A percentile compares a stretch with the other conserved stretches of the same genome.
These are phyloP conservation scores for Cladosporium sp. DNA, from an alignment of 2,329 filamentous ascomycete species.

Conservation along the genomic window DNA sequence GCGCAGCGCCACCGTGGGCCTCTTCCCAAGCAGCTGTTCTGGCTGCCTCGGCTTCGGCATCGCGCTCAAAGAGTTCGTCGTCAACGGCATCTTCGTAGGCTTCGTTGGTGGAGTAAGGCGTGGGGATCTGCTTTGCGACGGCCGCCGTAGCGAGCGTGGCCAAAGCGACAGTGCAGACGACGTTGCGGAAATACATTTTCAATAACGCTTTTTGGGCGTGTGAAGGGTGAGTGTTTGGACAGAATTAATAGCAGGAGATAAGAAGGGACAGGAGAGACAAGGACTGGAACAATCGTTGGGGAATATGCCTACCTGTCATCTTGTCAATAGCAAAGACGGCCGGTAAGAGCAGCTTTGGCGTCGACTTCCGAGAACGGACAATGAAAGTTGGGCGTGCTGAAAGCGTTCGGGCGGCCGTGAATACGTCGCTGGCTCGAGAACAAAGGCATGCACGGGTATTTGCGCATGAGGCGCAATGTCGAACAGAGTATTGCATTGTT, in stretches of 20 bases:
- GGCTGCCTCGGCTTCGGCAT: conserved; percentile 18
- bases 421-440: neutral
- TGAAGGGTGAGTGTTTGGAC: neutral
- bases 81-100: neutral
- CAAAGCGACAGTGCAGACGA: conserved; percentile 12
- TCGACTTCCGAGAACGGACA: conserved; percentile 15
- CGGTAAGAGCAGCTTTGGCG: neutral
- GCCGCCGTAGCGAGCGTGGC: conserved; percentile 18
- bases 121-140: conserved; percentile 17
- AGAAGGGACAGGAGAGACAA: neutral
- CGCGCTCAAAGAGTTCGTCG: neutral
- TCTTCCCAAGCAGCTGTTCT: conserved; percentile 17
- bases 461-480: neutral
- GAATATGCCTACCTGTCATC: conserved; percentile 1
- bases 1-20: conserved; percentile 20
- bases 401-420: conserved; percentile 12
- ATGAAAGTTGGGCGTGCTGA: neutral
- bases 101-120: conserved; percentile 6
- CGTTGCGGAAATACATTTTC: conserved; percentile 16
- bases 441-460: neutral
- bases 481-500: neutral
- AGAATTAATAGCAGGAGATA: neutral
- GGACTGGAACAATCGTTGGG: conserved; percentile 7
- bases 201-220: neutral
- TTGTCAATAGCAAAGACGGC: neutral